These are phyloP conservation scores for Spergularia bocconei DNA, from an alignment of 148 eudicot genomes.

Conservation along the genomic window DNA sequence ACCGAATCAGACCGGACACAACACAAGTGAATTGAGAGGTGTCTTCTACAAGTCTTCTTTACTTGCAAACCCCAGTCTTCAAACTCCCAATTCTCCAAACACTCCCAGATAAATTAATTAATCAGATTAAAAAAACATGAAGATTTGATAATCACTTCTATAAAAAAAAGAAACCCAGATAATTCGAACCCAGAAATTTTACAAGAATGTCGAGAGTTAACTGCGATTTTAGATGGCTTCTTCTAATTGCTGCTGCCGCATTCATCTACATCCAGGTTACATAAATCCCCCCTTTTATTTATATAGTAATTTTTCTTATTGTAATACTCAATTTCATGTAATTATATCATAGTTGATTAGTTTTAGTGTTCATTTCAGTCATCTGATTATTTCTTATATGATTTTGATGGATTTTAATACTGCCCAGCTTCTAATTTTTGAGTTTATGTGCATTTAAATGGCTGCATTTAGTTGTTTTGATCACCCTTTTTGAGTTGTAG, in stretches of 20 bases:
- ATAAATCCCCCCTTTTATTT: neutral
- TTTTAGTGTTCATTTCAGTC: neutral
- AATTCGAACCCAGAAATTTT: neutral
- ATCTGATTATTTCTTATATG: neutral
- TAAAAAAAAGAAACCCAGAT: neutral
- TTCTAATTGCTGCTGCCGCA: slow-evolving; percentile 58
- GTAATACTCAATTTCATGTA: neutral
- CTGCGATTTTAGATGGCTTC: slow-evolving; percentile 73
- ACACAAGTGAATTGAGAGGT: no score
- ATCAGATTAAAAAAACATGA: neutral
- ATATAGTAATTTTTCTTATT: neutral
- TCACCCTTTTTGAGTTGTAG: neutral
- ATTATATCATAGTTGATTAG: neutral
- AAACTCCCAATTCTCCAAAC: neutral
- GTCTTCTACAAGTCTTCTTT: no score
- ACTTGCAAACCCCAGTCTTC: neutral
- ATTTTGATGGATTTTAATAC: neutral
- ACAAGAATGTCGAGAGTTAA: slow-evolving; percentile 40
- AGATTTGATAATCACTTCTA: slow-evolving; percentile 7
- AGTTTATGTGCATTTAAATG: slow-evolving; percentile 2
- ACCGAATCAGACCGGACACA: no score
- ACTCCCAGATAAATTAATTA: neutral
- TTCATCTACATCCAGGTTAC: slow-evolving; percentile 83
- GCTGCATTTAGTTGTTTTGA: neutral
- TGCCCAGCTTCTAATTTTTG: neutral